Percentiles rank a stretch among this genome's conserved stretches.
Evolutionary conservation across 192 early-diverging fungal genomes (phyloP).

Genomic region (Martensiomyces pterosporus): DNA sequence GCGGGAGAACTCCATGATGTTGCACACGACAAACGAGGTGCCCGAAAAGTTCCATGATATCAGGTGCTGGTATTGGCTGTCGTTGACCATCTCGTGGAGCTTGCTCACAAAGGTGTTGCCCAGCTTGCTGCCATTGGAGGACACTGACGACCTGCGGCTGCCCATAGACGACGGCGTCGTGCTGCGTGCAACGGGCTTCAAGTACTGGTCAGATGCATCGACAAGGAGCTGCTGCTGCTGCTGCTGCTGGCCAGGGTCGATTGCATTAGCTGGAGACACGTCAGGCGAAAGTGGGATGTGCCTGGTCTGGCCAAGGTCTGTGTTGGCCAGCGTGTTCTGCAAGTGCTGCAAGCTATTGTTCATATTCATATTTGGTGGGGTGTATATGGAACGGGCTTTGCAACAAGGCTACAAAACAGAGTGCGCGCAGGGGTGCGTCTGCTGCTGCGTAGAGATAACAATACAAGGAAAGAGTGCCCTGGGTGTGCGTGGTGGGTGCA

Average conservation of each 20-base stretch:
- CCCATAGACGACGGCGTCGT: conserved; percentile 48
- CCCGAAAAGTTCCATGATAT: conserved; percentile 89
- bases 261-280: conserved; percentile 17
- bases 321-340: conserved; percentile 30
- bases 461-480: neutral
- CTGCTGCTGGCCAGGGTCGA: conserved; percentile 25
- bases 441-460: too few relatives aligned
- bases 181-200: conserved; percentile 48
- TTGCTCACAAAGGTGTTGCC: conserved; percentile 62
- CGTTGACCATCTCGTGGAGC: conserved; percentile 75
- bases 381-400: too few relatives aligned
- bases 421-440: too few relatives aligned
- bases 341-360: conserved; percentile 36
- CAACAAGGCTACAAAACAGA: too few relatives aligned
- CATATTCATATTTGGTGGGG: conserved; percentile 3
- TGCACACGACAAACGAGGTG: conserved; percentile 85
- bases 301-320: conserved; percentile 28
- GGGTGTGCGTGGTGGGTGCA: too few relatives aligned
- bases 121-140: conserved; percentile 42
- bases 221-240: conserved; percentile 23
- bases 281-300: conserved; percentile 45
- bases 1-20: conserved; percentile 83
- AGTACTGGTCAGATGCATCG: conserved; percentile 49
- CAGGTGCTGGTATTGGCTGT: conserved; percentile 79
- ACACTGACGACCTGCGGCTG: conserved; percentile 48